These are phyloP conservation scores for Fusarium pseudocircinatum DNA, from an alignment of 2,329 filamentous ascomycete genomes.

Conservation along the genomic window DNA sequence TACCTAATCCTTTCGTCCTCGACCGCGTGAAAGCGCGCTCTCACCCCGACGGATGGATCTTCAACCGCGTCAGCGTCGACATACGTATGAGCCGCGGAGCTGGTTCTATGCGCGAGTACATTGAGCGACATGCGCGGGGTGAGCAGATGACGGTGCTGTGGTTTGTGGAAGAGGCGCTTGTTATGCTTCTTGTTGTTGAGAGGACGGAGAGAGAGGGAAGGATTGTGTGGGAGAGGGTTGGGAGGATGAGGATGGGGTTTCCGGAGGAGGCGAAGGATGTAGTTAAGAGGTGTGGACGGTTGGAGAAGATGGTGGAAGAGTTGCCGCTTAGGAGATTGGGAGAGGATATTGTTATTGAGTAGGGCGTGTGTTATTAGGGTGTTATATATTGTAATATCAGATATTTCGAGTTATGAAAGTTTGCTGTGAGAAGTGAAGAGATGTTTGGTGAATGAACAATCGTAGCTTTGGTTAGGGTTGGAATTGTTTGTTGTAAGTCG, in stretches of 20 bases:
- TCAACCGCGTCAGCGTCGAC: conserved; percentile 49
- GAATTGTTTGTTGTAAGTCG: neutral
- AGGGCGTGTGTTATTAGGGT: neutral
- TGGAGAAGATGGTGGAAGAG: conserved; percentile 47
- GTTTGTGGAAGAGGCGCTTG: conserved; percentile 48
- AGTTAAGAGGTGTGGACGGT: conserved; percentile 41
- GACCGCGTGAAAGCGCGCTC: conserved; percentile 48
- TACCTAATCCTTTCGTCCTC: conserved; percentile 47
- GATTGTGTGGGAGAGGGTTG: conserved; percentile 47
- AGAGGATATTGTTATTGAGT: conserved; percentile 48
- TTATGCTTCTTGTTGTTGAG: conserved; percentile 49
- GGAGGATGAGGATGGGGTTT: conserved; percentile 50
- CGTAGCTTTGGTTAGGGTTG: neutral
- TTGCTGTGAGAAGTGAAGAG: neutral
- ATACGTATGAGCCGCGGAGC: conserved; percentile 45
- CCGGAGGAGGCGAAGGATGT: conserved; percentile 47
- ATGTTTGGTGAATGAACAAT: neutral
- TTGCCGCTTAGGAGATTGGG: conserved; percentile 47
- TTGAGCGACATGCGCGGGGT: conserved; percentile 47
- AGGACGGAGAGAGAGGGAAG: conserved; percentile 29
- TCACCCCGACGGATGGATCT: conserved; percentile 47
- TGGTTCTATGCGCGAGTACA: conserved; percentile 46
- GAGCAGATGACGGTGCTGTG: conserved; percentile 51
- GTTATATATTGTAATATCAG: conserved; percentile 24
- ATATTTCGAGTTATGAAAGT: neutral